Evolutionary conservation across 148 eudicot genomes (phyloP), one percentile per base, ranked within the genome.

Genomic region (Pouteria glomerata): DNA sequence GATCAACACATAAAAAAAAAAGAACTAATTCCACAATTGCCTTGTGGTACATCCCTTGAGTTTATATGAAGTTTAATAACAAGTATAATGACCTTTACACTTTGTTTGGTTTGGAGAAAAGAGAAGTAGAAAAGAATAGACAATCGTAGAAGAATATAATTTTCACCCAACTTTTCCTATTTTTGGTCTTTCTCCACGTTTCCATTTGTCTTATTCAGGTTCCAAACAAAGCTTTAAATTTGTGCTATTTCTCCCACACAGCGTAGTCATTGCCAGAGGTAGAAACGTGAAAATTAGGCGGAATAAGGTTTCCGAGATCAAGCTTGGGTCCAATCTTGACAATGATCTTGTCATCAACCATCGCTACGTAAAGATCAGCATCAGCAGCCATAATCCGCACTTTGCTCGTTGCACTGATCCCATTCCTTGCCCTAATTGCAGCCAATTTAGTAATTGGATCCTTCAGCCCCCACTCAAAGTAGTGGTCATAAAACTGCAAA

Each of bases 401-500:
- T 8, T 33, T 76, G 72, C 94, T 89, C 0, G 81, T 76, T 57
- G 69, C 73, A 41, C 72, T 16, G 12, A 89, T 83, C n/a, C 80
- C 88, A 39, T 85, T 85, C 66, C 81, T 82, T 48, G 50, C 44
- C 69, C 89, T 80, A 0, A 85, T 63, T 35, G 80, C 63, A 0
- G 72, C 73, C 34, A 89, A 39, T 6, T 69, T 80, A 10, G 82
- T 60, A 12, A 89, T 83, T 24, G 68, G 86, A 19, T 85, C 87
- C 79, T 87, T 87, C 42, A 85, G 23, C 41, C 91, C 89, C 89
- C 86, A 89, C 5, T 81, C 83, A n/a, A 86, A 74, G 73, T 81
- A 83, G 50, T 87, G 90, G 33, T 89, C 91, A 62, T 87, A 87
- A 44, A 89, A 89, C 94, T 84, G 79, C 75, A 70, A 51, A 77